Percentiles rank a stretch among this genome's conserved stretches.
Conservation (phyloP, 805 yeast species). For the Candida chilensis region DNA sequence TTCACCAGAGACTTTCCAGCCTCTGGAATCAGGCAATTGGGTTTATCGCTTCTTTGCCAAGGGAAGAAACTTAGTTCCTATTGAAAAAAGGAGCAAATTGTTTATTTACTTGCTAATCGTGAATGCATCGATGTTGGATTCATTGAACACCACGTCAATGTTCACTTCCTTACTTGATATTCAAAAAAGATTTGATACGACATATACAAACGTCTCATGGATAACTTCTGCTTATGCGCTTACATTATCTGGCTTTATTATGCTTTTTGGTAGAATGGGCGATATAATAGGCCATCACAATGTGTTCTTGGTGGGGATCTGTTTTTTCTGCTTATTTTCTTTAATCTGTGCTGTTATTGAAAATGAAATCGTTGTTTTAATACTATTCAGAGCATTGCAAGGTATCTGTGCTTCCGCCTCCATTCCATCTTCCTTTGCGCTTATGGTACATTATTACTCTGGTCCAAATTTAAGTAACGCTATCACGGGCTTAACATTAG, state of each 20-base stretch:
- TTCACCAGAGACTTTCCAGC: too few species aligned
- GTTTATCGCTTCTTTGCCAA: neutral
- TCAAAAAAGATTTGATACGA: neutral
- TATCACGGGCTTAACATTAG: conserved; percentile 12
- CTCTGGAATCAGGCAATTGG: too few species aligned
- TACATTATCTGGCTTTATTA: neutral
- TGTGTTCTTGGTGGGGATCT: neutral
- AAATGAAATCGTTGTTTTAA: conserved; percentile 19
- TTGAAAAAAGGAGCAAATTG: neutral
- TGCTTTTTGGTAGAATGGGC: neutral
- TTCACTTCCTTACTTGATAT: neutral
- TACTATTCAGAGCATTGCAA: conserved; percentile 34
- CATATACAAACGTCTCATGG: neutral
- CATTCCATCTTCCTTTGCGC: conserved; percentile 24
- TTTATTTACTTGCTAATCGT: neutral
- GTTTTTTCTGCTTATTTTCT: neutral
- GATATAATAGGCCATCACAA: neutral
- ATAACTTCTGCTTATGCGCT: neutral
- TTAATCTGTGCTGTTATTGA: conserved; percentile 18
- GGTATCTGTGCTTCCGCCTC: conserved; percentile 32
- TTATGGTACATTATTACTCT: conserved; percentile 7
- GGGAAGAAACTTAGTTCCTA: neutral
- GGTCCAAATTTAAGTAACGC: conserved; percentile 9
- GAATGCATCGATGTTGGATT: neutral
- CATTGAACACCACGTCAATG: neutral